Evolutionary conservation across 1,284 basidiomycete genomes (phyloP).

Genomic region (Sporisorium iseilematis-ciliati): DNA sequence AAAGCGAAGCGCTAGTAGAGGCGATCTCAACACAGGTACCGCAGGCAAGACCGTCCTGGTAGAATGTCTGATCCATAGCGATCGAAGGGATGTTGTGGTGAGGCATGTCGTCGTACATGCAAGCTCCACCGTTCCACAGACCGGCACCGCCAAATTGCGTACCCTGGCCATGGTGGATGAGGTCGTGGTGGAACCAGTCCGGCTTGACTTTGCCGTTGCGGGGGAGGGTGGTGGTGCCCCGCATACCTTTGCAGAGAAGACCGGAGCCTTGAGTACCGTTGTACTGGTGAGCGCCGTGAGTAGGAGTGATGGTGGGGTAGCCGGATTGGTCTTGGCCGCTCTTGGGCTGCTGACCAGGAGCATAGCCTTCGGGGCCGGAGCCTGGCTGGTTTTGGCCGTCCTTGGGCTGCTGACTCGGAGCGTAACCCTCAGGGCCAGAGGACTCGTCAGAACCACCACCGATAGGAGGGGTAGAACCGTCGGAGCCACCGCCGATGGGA

Average conservation of each 20-base stretch:
- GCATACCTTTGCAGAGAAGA: constrained; percentile 26
- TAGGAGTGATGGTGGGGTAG: not conserved
- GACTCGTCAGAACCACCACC: not conserved
- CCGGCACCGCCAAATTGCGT: constrained; percentile 37
- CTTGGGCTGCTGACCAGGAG: not conserved
- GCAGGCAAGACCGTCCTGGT: constrained; percentile 47
- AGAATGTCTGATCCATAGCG: constrained; percentile 49
- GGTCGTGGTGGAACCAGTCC: constrained; percentile 27
- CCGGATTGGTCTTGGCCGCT: not conserved
- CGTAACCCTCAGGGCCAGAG: constrained; percentile 4
- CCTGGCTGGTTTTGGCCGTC: not conserved
- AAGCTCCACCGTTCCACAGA: constrained; percentile 46
- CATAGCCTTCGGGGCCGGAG: not conserved
- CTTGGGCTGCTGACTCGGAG: not conserved
- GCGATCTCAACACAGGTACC: constrained; percentile 49
- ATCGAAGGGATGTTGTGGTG: constrained; percentile 38
- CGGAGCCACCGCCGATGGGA: no score
- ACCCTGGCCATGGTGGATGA: constrained; percentile 43
- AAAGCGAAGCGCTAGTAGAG: constrained; percentile 25
- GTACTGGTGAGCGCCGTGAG: not conserved
- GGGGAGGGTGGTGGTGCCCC: constrained; percentile 12
- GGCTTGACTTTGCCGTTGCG: constrained; percentile 14
- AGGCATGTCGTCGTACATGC: constrained; percentile 43
- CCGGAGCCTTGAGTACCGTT: not conserved
- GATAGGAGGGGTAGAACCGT: not conserved